Base-by-base conservation (phyloP, 768 basidiomycete genomes). In the Psilocybe sp. region DNA sequence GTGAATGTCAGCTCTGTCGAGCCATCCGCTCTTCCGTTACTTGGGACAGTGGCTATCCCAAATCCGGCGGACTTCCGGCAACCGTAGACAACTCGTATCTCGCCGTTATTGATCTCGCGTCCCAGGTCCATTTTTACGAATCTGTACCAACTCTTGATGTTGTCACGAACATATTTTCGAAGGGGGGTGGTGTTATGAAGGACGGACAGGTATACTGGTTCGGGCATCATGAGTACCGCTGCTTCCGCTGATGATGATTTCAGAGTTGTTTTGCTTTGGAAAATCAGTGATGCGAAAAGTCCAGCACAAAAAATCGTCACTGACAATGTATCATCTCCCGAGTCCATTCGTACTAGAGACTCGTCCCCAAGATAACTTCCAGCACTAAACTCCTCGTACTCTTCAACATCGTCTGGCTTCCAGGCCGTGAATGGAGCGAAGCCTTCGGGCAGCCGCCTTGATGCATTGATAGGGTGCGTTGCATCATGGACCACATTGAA, bases 161-260 rank as follows among this genome's bases (percentile, higher is more conserved):
- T 51, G 7, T 35, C 47, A 11, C 35, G 20, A 4, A 49, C 44
- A 28, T 50, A 58, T 14, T 46, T 31, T 33, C 47, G 32, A 19
- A 54, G 38, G 7, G 23, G 4, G 10, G 33, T 6, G 12, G 19
- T 13, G 23, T 35, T 49, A 3, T 6, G 7, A 2, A 54, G 41
- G 14, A 52, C 47, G 14, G 45, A 32, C 3, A 46, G 46, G 4
- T 37, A 13, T n/a, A 50, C 47, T 1, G 53, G 53, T n/a, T 51
- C 47, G 11, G 56, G 56, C 53, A 58, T 52, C 10, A 45, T 47
- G 8, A 58, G 40, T 14, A 58, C 42, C 1, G 53, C 56, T 4
- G 50, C 56, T 12, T 58, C 56, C 4, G 46, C 28, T 5, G 35
- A 39, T 3, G 43, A 35, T 10, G 50, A 49, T 18, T 47, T 23